Base-by-base conservation (phyloP, 2,329 filamentous ascomycete species). In the Ophiosphaerella korrae region DNA sequence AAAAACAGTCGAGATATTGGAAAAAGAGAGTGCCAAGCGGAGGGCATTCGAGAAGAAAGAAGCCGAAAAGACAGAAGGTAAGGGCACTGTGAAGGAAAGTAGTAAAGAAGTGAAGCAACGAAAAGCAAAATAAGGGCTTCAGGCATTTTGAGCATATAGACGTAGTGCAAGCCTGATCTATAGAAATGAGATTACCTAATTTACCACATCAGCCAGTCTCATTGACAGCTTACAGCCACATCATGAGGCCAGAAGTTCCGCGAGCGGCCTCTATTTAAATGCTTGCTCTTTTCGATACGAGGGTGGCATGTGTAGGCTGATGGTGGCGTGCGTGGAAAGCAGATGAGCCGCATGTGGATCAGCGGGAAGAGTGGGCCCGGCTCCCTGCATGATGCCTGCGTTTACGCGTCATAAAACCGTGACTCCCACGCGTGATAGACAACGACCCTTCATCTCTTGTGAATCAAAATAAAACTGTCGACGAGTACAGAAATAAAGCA, bases 1-100 rank as follows among this genome's bases (percentile, higher is more conserved):
- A 82, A 48, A 83, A 80, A 84, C 95, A 57, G 87, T 97, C 48
- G 88, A 95, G 71, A 82, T 83, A 62, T 83, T 88, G 12, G 92
- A 97, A 74, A 95, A 90, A 77, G 84, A 88, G 68, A 84, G 87
- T 21, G 92, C 92, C 7, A 75, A 84, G 42, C 82, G 80, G 50
- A 75, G 85, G 50, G 82, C 81, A 40, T 72, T 79, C 48, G 78
- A 78, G 58, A 88, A 88, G 73, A 85, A 83, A 58, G 68, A 76
- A 38, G 66, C 64, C 38, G 72, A 74, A 42, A 73, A 75, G 33
- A 60, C 63, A 24, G 55, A 52, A 29, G 56, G 49, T 2, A 67
- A 60, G 43, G 47, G 36, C 4, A 62, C 56, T 9, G 60, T 57
- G 34, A 58, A 65, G 42, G 55, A 52, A 36, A 44, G 48, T 16